Percentiles rank a stretch among this genome's conserved stretches.
phyloP scores from a whole-genome alignment of 345 rosid genomes.

The Populus ilicifolia region DNA sequence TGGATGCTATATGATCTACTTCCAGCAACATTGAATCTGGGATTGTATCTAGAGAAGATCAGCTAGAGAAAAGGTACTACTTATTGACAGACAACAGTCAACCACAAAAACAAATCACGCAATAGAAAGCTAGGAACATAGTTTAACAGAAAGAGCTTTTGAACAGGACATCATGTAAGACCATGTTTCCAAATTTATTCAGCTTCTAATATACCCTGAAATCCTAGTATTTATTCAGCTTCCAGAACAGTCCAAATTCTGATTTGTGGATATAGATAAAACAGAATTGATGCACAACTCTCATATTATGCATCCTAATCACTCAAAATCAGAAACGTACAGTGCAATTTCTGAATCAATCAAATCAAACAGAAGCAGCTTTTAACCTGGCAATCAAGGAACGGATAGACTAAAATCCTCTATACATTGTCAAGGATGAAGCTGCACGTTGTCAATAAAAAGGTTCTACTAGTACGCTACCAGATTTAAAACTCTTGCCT shows the following conservation, averaged over 20 bases:
- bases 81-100: neutral
- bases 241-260: neutral
- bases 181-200: neutral
- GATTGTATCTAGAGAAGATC: constrained; percentile 33
- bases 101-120: neutral
- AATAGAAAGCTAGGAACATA: neutral
- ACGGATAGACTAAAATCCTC: neutral
- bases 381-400: neutral
- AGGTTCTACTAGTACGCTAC: neutral
- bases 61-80: neutral
- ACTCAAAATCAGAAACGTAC: neutral
- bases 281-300: neutral
- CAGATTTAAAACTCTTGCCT: constrained; percentile 21
- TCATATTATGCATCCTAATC: neutral
- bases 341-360: too few relatives aligned
- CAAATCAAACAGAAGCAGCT: neutral
- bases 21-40: constrained; percentile 40
- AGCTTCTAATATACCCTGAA: neutral
- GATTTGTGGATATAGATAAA: neutral
- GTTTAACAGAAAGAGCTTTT: neutral
- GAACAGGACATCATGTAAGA: neutral
- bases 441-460: neutral
- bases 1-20: constrained; percentile 22
- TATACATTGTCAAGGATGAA: neutral
- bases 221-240: neutral